Evolutionary conservation across 805 yeast species (phyloP), one percentile per base, ranked within the genome.

Genomic region (Priceomyces castillae): DNA sequence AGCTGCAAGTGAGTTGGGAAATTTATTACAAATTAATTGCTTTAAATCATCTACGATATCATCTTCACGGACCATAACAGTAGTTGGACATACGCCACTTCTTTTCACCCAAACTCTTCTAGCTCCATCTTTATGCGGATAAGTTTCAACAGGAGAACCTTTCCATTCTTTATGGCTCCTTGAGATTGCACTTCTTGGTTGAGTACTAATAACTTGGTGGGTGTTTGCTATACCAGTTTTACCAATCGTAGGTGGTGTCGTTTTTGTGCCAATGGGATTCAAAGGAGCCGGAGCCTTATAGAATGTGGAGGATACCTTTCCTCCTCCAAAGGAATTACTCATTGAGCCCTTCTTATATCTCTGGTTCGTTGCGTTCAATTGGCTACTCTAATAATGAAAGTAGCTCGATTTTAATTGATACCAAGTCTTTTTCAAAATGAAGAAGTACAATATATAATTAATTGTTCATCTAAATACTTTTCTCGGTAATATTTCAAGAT

Each of bases 31-130:
- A 1, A 90, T 74, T 46, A 80, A 74, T 9, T 74, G 66, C 56
- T 90, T 90, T 53, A 90, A 68, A 61, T 92, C 96, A 61, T 90
- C 98, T 4, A 90, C 76, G 1, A 90, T 74, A 56, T 86, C 92
- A 16, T 62, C 57, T 23, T 79, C 79, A 14, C 71, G 69, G 15
- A 86, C 84, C 45, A 71, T 58, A 5, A 90, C 64, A 1, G 95
- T 78, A 0, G 96, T 87, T 2, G 97, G 86, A 14, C 72, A 73
- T 1, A 79, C 79, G 17, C 65, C 62, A 0, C 69, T 65, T 33
- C 74, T 62, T 42, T 62, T 73, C 4, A 81, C 76, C 87, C 87
- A 81, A 1, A 81, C 73, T 39, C 87, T 57, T 50, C 67, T 64
- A 34, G 56, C 47, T 20, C 34, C 35, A 17, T n/a, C 30, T 7